Conservation (phyloP, 352 stramenopile genomes). For the Phytophthora megakarya region DNA sequence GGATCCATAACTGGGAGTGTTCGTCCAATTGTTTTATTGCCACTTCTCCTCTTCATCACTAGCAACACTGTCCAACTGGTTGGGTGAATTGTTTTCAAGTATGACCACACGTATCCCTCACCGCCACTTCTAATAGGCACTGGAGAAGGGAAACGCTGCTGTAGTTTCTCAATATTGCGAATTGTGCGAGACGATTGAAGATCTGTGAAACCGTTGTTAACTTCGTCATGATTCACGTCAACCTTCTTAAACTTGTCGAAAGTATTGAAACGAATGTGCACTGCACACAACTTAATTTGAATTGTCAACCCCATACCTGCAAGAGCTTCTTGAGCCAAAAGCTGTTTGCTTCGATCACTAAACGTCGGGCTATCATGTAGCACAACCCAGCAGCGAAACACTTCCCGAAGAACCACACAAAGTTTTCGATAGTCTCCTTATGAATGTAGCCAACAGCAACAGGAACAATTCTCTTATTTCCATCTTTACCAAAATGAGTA, state of each 20-base stretch:
- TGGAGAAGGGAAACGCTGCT: too few relatives aligned
- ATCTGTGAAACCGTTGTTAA: not conserved
- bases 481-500: conserved; percentile 8
- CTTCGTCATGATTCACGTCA: conserved; percentile 12
- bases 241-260: conserved; percentile 18
- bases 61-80: not conserved
- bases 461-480: conserved; percentile 7
- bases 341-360: conserved; percentile 4
- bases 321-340: not conserved
- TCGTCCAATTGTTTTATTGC: not conserved
- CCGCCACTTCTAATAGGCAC: too few relatives aligned
- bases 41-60: not conserved
- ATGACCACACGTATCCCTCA: not conserved
- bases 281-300: conserved; percentile 6
- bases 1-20: not conserved
- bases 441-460: conserved; percentile 1
- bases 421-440: conserved; percentile 15
- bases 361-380: not conserved
- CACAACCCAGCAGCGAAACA: conserved; percentile 4
- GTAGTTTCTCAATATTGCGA: too few relatives aligned
- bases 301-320: not conserved
- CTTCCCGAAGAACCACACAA: conserved; percentile 14
- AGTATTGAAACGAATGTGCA: conserved; percentile 18
- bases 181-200: too few relatives aligned
- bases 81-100: not conserved